phyloP scores from a whole-genome alignment of 805 yeast species.

The Metschnikowia borealis region DNA sequence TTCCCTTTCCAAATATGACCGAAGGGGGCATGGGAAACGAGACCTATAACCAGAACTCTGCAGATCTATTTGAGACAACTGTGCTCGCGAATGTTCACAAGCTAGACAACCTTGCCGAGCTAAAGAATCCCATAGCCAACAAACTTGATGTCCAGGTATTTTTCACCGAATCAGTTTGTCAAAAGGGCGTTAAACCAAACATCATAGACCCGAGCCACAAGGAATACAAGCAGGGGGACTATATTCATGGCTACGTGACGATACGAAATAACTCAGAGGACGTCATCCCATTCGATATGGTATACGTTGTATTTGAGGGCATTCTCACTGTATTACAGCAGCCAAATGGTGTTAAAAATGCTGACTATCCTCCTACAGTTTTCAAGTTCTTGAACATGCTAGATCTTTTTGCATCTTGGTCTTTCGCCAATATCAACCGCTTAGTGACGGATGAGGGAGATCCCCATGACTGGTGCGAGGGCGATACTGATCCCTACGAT shows the following conservation, averaged over 20 bases:
- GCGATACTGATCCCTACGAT: conserved; percentile 42
- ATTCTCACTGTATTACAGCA: conserved; percentile 25
- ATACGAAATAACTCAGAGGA: conserved; percentile 26
- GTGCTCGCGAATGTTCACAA: conserved; percentile 41
- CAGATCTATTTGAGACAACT: conserved; percentile 35
- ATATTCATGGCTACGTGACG: conserved; percentile 41
- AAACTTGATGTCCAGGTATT: conserved; percentile 30
- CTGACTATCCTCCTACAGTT: conserved; percentile 25
- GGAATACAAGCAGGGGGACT: conserved; percentile 41
- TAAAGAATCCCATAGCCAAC: conserved; percentile 18
- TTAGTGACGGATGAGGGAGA: conserved; percentile 28
- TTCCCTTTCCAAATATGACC: conserved; percentile 14
- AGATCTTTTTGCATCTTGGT: conserved; percentile 43
- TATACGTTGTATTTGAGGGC: conserved; percentile 43
- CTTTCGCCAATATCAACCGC: conserved; percentile 35
- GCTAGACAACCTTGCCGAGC: conserved; percentile 29
- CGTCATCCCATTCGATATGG: conserved; percentile 42
- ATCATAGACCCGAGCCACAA: conserved; percentile 28
- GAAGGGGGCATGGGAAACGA: conserved; percentile 6
- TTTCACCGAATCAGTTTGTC: conserved; percentile 38
- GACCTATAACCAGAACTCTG: conserved; percentile 13
- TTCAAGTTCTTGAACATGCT: conserved; percentile 41
- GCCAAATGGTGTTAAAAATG: conserved; percentile 20
- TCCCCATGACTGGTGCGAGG: conserved; percentile 42
- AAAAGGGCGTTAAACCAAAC: conserved; percentile 35